Evolutionary conservation across 306 rosid genomes (phyloP).

Genomic region (Acacia acuminata): DNA sequence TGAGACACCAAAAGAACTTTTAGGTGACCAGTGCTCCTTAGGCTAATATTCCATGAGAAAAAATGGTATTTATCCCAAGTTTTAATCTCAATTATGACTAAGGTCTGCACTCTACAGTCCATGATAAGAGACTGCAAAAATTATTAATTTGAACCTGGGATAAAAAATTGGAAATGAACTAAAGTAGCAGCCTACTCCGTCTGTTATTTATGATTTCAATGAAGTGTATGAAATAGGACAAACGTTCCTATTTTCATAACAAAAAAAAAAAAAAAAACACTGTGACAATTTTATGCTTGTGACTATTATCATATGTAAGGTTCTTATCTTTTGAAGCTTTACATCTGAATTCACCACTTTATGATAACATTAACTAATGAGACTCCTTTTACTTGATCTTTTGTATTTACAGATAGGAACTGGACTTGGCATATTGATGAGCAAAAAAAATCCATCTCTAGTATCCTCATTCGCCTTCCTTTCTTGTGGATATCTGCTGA

Average conservation of each 20-base stretch:
- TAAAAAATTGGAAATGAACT: background rate
- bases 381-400: constrained; percentile 14
- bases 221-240: background rate
- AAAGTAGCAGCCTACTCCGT: background rate
- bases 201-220: background rate
- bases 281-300: background rate
- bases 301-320: background rate
- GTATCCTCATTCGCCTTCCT: constrained; percentile 81
- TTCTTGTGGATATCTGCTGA: constrained; percentile 87
- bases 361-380: constrained; percentile 9
- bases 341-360: background rate
- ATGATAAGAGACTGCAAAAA: background rate
- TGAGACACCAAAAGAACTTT: too few species aligned
- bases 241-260: background rate
- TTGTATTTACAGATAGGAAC: constrained; percentile 86
- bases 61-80: too few species aligned
- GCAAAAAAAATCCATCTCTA: constrained; percentile 88
- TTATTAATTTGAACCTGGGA: background rate
- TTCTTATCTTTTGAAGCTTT: constrained; percentile 5
- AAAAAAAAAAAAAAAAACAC: background rate
- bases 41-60: too few species aligned
- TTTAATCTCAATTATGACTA: background rate
- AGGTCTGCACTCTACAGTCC: background rate
- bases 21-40: too few species aligned
- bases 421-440: constrained; percentile 82